Evolutionary conservation across 169 alveolate species (phyloP).

Genomic region (Plasmodium fragile): DNA sequence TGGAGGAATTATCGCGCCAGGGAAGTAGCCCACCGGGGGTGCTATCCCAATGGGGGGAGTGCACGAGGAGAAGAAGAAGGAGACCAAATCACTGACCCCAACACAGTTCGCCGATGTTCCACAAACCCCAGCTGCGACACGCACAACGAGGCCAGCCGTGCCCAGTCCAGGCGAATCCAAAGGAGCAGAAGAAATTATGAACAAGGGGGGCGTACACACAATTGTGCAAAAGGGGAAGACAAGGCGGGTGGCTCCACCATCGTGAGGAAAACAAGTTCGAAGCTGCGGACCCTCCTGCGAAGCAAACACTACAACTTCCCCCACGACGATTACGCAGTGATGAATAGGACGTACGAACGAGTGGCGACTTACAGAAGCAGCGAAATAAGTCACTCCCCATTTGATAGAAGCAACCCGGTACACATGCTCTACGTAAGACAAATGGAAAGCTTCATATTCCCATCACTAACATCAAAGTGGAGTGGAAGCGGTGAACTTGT

Average conservation of each 20-base stretch:
- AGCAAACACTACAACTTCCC: not conserved
- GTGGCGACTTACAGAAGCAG: not conserved
- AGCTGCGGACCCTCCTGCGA: not conserved
- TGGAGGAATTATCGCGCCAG: conserved; percentile 11
- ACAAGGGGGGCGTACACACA: not conserved
- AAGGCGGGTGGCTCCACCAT: not conserved
- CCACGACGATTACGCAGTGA: not conserved
- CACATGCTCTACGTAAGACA: conserved; percentile 15
- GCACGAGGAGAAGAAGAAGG: too few relatives aligned
- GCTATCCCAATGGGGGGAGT: not conserved
- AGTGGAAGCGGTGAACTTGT: not conserved
- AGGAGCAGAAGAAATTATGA: not conserved
- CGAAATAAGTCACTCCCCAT: conserved; percentile 1
- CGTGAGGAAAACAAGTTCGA: not conserved
- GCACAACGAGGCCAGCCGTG: not conserved
- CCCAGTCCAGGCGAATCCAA: not conserved
- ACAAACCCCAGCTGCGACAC: not conserved
- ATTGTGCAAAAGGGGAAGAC: not conserved
- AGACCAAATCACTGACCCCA: not conserved
- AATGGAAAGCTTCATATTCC: conserved; percentile 9
- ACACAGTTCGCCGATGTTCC: not conserved
- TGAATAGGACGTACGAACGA: conserved; percentile 19
- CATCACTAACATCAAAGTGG: not conserved
- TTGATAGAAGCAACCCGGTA: not conserved
- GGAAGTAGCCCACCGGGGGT: not conserved